Evolutionary conservation across 1,284 basidiomycete genomes (phyloP).

Genomic region (Phylloboletellus chloephorus): DNA sequence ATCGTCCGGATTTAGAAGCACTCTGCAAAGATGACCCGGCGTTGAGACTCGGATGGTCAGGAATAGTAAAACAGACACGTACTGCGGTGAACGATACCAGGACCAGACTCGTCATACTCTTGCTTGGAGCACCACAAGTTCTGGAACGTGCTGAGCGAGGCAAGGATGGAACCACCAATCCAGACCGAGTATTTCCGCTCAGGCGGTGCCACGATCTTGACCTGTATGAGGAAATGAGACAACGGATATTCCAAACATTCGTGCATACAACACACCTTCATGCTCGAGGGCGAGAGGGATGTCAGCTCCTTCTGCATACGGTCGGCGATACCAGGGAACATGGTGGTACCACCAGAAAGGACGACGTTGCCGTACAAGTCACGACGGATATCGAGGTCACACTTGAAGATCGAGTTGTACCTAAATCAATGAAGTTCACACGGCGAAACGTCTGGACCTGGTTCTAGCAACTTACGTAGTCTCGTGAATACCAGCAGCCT

Average conservation of each 20-base stretch:
- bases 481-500: slow-evolving; percentile 93
- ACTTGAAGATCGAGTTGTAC: slow-evolving; percentile 86
- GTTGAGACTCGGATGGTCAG: neutral
- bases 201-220: slow-evolving; percentile 91
- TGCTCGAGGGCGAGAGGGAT: slow-evolving; percentile 68
- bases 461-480: slow-evolving; percentile 59
- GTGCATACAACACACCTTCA: slow-evolving; percentile 68
- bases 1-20: slow-evolving; percentile 30
- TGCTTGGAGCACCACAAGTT: slow-evolving; percentile 91
- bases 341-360: slow-evolving; percentile 93
- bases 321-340: slow-evolving; percentile 97
- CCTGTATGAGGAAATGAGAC: slow-evolving; percentile 43
- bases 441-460: neutral
- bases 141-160: slow-evolving; percentile 96
- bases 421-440: slow-evolving; percentile 33
- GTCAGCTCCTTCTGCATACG: slow-evolving; percentile 98
- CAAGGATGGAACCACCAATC: slow-evolving; percentile 98
- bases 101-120: slow-evolving; percentile 86
- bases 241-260: neutral
- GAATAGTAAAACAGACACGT: slow-evolving; percentile 26
- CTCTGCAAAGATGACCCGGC: slow-evolving; percentile 18
- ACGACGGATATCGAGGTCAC: slow-evolving; percentile 79
- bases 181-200: slow-evolving; percentile 96
- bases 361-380: slow-evolving; percentile 94
- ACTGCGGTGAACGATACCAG: slow-evolving; percentile 82